Evolutionary conservation across 2,329 filamentous ascomycete genomes (phyloP).

Genomic region (Cordyceps cateniannulata): DNA sequence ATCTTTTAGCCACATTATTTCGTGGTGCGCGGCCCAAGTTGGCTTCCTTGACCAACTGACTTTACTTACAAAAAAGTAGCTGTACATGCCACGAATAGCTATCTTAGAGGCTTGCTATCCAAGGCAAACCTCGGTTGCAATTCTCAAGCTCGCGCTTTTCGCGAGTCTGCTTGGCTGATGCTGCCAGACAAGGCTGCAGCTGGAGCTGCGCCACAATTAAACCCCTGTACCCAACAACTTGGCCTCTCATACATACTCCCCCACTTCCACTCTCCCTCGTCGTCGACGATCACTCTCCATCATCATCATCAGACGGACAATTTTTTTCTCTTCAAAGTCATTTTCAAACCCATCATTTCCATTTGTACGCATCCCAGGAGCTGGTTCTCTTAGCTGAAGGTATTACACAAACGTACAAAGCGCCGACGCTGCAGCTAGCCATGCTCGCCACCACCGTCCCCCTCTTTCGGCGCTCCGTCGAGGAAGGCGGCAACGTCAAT

Average conservation of each 20-base stretch:
- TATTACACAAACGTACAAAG: not conserved
- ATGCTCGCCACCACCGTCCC: not conserved
- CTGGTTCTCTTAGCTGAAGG: no score
- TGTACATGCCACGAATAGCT: no score
- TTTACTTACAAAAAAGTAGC: no score
- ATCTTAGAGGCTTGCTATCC: no score
- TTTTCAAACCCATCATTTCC: no score
- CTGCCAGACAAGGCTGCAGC: not conserved
- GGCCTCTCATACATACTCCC: not conserved
- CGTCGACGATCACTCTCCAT: not conserved
- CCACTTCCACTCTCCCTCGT: not conserved
- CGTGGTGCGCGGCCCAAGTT: no score
- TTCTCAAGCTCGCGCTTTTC: no score
- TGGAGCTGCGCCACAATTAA: not conserved
- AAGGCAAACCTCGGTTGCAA: no score
- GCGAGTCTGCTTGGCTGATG: no score
- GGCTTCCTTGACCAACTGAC: no score
- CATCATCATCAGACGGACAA: not conserved
- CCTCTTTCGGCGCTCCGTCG: slow-evolving; percentile 4
- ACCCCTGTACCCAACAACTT: not conserved
- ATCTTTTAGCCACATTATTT: no score
- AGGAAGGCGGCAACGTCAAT: slow-evolving; percentile 3
- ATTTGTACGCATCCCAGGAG: no score
- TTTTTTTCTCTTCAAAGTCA: not conserved
- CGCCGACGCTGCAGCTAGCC: not conserved